Evolutionary conservation across 2,329 filamentous ascomycete genomes (phyloP).

Genomic region (Claviceps pusilla): DNA sequence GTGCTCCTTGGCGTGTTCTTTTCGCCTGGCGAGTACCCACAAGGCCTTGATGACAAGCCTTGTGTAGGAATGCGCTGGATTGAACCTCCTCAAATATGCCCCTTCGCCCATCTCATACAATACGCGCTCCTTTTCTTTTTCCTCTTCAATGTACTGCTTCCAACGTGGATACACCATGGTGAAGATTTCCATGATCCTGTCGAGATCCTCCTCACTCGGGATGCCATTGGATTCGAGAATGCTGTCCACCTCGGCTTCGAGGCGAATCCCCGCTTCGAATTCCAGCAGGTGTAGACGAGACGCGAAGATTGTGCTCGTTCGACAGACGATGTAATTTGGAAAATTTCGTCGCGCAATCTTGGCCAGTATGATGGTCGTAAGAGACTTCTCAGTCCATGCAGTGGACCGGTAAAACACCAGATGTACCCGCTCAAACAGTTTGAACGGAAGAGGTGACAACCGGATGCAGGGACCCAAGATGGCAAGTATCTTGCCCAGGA

Average conservation of each 20-base stretch:
- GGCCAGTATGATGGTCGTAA: constrained; percentile 86
- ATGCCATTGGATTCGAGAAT: constrained; percentile 68
- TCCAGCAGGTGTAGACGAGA: constrained; percentile 64
- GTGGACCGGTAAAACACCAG: constrained; percentile 92
- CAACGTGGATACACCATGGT: constrained; percentile 68
- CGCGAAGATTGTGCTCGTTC: constrained; percentile 76
- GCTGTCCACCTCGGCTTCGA: constrained; percentile 67
- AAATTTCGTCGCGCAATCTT: constrained; percentile 82
- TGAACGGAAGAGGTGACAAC: constrained; percentile 55
- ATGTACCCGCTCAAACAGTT: constrained; percentile 85
- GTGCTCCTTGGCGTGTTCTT: constrained; percentile 66
- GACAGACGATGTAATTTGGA: constrained; percentile 75
- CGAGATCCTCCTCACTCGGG: constrained; percentile 48
- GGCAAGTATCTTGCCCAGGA: constrained; percentile 59
- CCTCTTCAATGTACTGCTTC: constrained; percentile 55
- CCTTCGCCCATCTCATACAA: constrained; percentile 74
- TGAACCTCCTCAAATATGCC: constrained; percentile 77
- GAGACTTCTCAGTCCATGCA: constrained; percentile 92
- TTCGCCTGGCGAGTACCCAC: constrained; percentile 64
- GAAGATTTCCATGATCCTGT: constrained; percentile 56
- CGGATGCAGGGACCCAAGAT: constrained; percentile 74
- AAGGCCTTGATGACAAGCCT: constrained; percentile 81
- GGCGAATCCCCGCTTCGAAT: constrained; percentile 73
- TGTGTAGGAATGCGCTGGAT: constrained; percentile 84
- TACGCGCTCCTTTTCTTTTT: constrained; percentile 60